Conservation (phyloP, 495 filamentous ascomycete species). For the Paragyromitra xinjiangensis region DNA sequence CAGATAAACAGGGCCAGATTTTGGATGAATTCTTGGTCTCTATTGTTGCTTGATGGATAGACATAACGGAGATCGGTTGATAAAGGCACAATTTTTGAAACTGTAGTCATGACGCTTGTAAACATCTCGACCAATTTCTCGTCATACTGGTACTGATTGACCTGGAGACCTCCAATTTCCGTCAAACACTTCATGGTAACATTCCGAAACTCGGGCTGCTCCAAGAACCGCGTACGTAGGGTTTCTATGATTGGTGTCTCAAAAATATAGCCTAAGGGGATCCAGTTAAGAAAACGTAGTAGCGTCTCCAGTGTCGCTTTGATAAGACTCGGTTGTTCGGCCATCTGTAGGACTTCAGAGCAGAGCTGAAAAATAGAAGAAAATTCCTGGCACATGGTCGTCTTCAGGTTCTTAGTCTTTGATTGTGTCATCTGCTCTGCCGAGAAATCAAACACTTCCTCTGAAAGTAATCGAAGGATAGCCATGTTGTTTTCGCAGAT, state of each 20-base stretch:
- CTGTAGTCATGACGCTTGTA: constrained; percentile 87
- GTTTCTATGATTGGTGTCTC: constrained; percentile 97
- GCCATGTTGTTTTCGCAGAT: constrained; percentile 99
- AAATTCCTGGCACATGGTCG: constrained; percentile 97
- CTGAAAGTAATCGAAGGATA: constrained; percentile 91
- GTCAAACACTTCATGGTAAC: constrained; percentile 95
- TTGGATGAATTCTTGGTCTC: constrained; percentile 97
- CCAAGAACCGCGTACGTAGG: constrained; percentile 85
- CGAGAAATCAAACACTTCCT: constrained; percentile 98
- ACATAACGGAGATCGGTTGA: constrained; percentile 87
- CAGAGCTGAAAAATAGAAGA: constrained; percentile 97
- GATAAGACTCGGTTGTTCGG: constrained; percentile 85
- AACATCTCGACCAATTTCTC: constrained; percentile 97
- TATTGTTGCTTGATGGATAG: constrained; percentile 86
- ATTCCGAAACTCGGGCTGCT: constrained; percentile 92
- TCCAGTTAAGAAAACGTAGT: constrained; percentile 97
- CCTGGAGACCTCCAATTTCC: constrained; percentile 92
- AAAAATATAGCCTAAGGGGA: constrained; percentile 97
- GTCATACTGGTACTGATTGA: constrained; percentile 80
- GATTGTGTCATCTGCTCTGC: constrained; percentile 97
- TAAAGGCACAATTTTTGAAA: constrained; percentile 89
- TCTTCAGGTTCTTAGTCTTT: constrained; percentile 95
- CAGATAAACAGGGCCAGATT: constrained; percentile 94
- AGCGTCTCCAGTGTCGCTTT: constrained; percentile 95
- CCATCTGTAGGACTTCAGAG: constrained; percentile 87